Conservation (phyloP, 306 rosid species). For the Malus sylvestris region DNA sequence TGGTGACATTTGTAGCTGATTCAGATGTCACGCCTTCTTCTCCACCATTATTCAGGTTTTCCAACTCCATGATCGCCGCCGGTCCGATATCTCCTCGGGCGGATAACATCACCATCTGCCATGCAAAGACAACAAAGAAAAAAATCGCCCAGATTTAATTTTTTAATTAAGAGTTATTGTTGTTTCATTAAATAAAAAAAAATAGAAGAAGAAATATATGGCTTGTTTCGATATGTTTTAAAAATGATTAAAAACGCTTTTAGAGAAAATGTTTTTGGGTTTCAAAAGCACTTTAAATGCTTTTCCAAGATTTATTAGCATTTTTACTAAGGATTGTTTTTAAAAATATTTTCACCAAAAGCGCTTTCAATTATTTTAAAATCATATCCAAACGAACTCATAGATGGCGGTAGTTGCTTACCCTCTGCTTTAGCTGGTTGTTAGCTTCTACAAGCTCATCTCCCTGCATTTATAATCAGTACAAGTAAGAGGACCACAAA, state of each 20-base stretch:
- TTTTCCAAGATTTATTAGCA: no score
- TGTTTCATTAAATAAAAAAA: not conserved
- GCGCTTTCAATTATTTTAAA: no score
- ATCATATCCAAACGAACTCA: no score
- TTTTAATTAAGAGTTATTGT: not conserved
- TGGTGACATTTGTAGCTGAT: conserved; percentile 19
- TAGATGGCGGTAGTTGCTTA: not conserved
- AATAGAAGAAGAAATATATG: not conserved
- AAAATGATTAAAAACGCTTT: no score
- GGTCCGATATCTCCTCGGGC: not conserved
- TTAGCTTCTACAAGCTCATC: conserved; percentile 19
- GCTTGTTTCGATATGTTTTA: no score
- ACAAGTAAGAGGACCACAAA: not conserved
- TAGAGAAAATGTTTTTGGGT: no score
- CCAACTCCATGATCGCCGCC: not conserved
- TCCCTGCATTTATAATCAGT: conserved; percentile 12
- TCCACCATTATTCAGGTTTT: conserved; percentile 1
- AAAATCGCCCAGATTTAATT: not conserved
- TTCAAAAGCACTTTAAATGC: no score
- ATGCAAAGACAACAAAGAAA: not conserved
- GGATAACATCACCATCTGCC: conserved; percentile 23
- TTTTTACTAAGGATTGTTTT: no score
- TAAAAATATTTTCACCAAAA: no score
- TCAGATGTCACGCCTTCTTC: conserved; percentile 29
- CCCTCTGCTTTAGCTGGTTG: conserved; percentile 23